Evolutionary conservation across 169 alveolate genomes (phyloP).

Genomic region (Miamiensis avidus): DNA sequence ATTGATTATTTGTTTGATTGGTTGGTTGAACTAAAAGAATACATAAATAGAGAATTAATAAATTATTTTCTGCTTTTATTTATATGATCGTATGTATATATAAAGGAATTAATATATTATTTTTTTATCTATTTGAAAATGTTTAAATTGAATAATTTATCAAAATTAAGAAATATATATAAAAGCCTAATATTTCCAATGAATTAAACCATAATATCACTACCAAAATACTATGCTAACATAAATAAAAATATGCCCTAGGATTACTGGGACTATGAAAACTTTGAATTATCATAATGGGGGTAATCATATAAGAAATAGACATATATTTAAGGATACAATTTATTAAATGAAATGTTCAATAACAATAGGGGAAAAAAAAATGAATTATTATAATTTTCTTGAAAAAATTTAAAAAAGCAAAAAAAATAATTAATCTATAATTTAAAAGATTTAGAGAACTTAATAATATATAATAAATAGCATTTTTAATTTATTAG

Average conservation of each 20-base stretch:
- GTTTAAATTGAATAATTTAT: not conserved
- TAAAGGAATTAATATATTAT: too few relatives aligned
- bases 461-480: not conserved
- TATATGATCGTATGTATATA: too few relatives aligned
- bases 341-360: not conserved
- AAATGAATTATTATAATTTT: not conserved
- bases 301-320: conserved; percentile 10
- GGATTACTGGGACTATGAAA: conserved; percentile 58
- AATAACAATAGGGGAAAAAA: not conserved
- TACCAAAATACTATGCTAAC: conserved; percentile 56
- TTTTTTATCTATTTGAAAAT: too few relatives aligned
- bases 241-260: conserved; percentile 46
- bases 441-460: not conserved
- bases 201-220: not conserved
- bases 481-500: too few relatives aligned
- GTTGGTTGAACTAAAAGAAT: too few relatives aligned
- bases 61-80: too few relatives aligned
- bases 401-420: conserved; percentile 5
- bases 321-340: not conserved
- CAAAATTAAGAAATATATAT: too few relatives aligned
- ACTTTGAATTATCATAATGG: conserved; percentile 51
- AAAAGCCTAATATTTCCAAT: not conserved
- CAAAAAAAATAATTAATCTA: not conserved
- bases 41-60: too few relatives aligned
- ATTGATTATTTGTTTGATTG: too few relatives aligned